Evolutionary conservation across 192 early-diverging fungal species (phyloP), one percentile per base, ranked within the genome.

Genomic region (Coemansia erecta): DNA sequence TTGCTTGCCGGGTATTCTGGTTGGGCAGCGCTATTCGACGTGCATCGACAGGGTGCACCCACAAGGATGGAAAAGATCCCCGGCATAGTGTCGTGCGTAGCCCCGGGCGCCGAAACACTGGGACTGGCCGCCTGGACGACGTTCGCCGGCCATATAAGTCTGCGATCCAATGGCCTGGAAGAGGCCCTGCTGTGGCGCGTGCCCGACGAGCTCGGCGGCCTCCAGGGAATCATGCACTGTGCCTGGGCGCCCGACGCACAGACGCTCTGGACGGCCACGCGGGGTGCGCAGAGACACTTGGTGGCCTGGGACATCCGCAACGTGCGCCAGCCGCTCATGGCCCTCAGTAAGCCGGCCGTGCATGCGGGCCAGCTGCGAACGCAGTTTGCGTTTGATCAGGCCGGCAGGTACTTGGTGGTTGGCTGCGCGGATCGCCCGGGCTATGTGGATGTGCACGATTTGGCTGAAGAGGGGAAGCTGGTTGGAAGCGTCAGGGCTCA

Each of bases 251-350:
- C 77, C 4, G 81, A 87, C 62, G 86, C 86, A 11, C 37, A 61
- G 2, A 72, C 82, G n/a, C 60, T 94, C 12, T 94, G 84, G 66
- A 82, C 87, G 0, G 85, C 85, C 26, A 84, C 85, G 15, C 81
- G 92, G 12, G 82, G 84, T 33, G 67, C 84, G 6, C 24, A 70
- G n/a, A 40, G 40, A 40, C 48, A 52, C 24, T 83, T 94, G 15
- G 73, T 83, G 1, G 90, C 85, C 22, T 92, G 92, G 91, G 92
- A 94, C 68, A 82, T 91, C 17, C 74, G 92, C 1, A 85, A 94
- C 44, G 80, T 90, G 49, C 85, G 85, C 0, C 78, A 86, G 17
- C 77, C 89, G 0, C 57, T 88, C 19, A 72, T 73, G 19, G 65
- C 72, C 1, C 41, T 89, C 37, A 10, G 33, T 35, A 54, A 53